These are phyloP conservation scores for Kwoniella dejecticola DNA, from an alignment of 768 basidiomycete species.

Conservation along the genomic window DNA sequence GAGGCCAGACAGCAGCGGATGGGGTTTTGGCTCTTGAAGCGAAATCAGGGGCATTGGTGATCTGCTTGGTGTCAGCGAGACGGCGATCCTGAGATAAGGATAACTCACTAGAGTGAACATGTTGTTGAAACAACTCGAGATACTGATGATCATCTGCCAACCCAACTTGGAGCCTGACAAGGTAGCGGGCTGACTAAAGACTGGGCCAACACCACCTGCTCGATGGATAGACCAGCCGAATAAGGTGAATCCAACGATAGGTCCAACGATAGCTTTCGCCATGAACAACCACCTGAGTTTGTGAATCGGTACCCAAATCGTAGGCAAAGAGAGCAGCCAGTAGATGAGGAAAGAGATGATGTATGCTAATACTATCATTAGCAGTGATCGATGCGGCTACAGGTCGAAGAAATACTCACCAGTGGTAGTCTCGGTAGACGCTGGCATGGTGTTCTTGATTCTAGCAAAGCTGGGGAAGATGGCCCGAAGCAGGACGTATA, in stretches of 20 bases:
- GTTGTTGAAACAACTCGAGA: constrained; percentile 72
- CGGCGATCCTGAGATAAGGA: background rate
- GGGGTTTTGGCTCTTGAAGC: constrained; percentile 46
- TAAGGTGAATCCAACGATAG: constrained; percentile 49
- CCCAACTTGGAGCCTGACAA: constrained; percentile 69
- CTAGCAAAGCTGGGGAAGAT: constrained; percentile 67
- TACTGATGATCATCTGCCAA: constrained; percentile 60
- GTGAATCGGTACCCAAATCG: constrained; percentile 81
- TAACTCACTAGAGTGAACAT: constrained; percentile 67
- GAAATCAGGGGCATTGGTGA: constrained; percentile 48
- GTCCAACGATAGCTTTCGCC: constrained; percentile 67
- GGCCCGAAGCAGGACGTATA: constrained; percentile 71
- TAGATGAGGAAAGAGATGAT: constrained; percentile 78
- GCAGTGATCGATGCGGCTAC: background rate
- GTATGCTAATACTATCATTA: constrained; percentile 22
- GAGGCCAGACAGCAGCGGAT: constrained; percentile 43
- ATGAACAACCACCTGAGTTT: constrained; percentile 68
- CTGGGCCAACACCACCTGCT: constrained; percentile 74
- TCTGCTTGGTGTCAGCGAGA: too few species aligned
- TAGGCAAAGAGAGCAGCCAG: constrained; percentile 76
- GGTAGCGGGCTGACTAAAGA: constrained; percentile 67
- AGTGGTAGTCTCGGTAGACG: constrained; percentile 72
- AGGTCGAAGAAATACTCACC: constrained; percentile 59
- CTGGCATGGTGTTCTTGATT: constrained; percentile 67
- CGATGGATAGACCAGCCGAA: constrained; percentile 72